These are phyloP conservation scores for Schizosaccharomyces cryophilus DNA, from an alignment of 805 yeast genomes.

Conservation along the genomic window DNA sequence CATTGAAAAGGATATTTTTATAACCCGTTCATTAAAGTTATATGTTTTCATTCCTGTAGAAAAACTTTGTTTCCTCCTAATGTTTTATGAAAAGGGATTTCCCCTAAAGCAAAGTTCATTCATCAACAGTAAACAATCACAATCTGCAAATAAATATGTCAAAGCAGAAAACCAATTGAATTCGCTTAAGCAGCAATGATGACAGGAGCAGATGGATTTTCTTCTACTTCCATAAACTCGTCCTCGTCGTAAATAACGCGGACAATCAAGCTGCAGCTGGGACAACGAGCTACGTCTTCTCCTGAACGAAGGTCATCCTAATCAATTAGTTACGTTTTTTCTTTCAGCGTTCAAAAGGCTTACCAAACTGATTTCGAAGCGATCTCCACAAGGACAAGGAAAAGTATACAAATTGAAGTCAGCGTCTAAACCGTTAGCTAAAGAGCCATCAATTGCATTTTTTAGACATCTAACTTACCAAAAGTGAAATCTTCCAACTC, in stretches of 20 bases:
- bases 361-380: conserved; percentile 42
- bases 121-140: not conserved
- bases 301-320: conserved; percentile 67
- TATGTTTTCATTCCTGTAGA: too few relatives aligned
- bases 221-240: not conserved
- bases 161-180: not conserved
- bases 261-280: conserved; percentile 83
- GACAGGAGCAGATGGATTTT: not conserved
- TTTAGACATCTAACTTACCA: conserved; percentile 13
- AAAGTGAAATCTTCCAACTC: conserved; percentile 93
- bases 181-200: not conserved
- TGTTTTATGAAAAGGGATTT: too few relatives aligned
- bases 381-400: conserved; percentile 97
- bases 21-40: too few relatives aligned
- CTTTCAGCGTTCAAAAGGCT: not conserved
- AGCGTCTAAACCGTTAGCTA: conserved; percentile 18
- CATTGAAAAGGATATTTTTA: too few relatives aligned
- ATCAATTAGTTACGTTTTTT: conserved; percentile 13
- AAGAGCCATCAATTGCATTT: not conserved
- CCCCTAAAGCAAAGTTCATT: not conserved
- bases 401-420: conserved; percentile 61
- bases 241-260: conserved; percentile 54
- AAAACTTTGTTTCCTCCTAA: too few relatives aligned
- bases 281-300: conserved; percentile 85
- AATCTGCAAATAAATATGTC: not conserved